A percentile compares a stretch with the other conserved stretches of the same genome.
Conservation (phyloP, 352 stramenopile genomes). For the Globisporangium viniferum region DNA sequence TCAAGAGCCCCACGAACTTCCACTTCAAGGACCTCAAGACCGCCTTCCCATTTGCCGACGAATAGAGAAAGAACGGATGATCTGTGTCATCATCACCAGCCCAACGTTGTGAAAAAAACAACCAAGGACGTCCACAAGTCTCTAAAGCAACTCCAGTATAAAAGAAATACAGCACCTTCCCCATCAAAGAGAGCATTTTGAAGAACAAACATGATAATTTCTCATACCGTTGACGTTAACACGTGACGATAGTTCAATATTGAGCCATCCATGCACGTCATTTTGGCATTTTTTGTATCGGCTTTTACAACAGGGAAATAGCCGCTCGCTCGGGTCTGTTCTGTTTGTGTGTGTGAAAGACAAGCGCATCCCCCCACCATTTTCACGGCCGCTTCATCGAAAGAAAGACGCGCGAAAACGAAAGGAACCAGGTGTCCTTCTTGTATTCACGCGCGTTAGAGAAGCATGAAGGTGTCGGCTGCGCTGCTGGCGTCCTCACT, state of each 20-base stretch:
- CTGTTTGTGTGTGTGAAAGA: neutral
- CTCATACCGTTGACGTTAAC: neutral
- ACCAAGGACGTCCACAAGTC: neutral
- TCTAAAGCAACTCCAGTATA: neutral
- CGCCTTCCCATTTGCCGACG: conserved; percentile 15
- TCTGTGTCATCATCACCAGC: neutral
- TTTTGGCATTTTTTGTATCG: neutral
- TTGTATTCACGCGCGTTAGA: neutral
- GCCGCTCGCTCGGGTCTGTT: neutral
- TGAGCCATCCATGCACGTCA: neutral
- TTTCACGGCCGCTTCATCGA: conserved; percentile 8
- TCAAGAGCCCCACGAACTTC: conserved; percentile 66
- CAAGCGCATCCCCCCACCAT: conserved; percentile 2
- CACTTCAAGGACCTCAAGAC: conserved; percentile 55
- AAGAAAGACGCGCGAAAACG: neutral
- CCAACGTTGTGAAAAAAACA: neutral
- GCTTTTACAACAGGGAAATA: neutral
- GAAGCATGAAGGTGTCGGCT: conserved; percentile 13
- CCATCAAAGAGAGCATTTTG: neutral
- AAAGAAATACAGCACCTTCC: neutral
- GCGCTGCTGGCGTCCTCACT: conserved; percentile 13
- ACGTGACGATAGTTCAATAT: neutral
- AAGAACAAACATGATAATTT: neutral
- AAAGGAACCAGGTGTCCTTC: neutral
- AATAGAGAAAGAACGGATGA: neutral